These are phyloP conservation scores for Hypomontagnella monticulosa DNA, from an alignment of 495 filamentous ascomycete genomes.

Conservation along the genomic window DNA sequence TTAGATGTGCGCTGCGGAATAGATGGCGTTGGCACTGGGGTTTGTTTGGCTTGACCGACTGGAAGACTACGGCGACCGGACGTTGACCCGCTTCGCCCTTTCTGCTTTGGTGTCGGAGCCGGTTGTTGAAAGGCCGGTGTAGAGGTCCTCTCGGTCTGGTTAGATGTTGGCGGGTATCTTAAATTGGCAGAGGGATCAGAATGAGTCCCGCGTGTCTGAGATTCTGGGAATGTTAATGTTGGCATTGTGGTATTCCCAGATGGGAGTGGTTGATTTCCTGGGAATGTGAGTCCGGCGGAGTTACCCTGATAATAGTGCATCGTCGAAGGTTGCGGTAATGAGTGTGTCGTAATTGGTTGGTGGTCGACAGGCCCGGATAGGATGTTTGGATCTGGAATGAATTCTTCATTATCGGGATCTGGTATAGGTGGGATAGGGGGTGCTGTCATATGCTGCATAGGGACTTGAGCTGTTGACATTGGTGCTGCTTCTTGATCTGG, in stretches of 20 bases:
- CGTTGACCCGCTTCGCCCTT: constrained; percentile 8
- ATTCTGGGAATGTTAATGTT: constrained; percentile 34
- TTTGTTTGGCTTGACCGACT: constrained; percentile 32
- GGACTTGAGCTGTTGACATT: constrained; percentile 3
- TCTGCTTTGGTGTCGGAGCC: constrained; percentile 11
- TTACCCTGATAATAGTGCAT: constrained; percentile 33
- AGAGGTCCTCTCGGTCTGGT: constrained; percentile 13
- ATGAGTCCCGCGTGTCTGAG: constrained; percentile 23
- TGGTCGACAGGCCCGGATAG: constrained; percentile 34
- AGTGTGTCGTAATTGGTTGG: constrained; percentile 13
- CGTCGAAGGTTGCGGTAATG: constrained; percentile 9
- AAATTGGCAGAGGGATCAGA: constrained; percentile 19
- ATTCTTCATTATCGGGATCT: constrained; percentile 45
- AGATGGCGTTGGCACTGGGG: constrained; percentile 26
- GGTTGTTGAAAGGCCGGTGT: constrained; percentile 8
- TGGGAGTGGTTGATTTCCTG: constrained; percentile 20
- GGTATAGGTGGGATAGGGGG: not conserved
- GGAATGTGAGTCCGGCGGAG: constrained; percentile 23
- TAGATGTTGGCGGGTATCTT: constrained; percentile 20
- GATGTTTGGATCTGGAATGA: constrained; percentile 44
- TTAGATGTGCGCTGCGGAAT: constrained; percentile 26
- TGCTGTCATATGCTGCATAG: constrained; percentile 3
- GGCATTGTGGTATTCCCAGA: constrained; percentile 21
- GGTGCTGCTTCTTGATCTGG: constrained; percentile 3
- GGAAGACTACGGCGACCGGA: constrained; percentile 40